Conservation (phyloP, 495 filamentous ascomycete genomes). For the Penicillium coprophilum region DNA sequence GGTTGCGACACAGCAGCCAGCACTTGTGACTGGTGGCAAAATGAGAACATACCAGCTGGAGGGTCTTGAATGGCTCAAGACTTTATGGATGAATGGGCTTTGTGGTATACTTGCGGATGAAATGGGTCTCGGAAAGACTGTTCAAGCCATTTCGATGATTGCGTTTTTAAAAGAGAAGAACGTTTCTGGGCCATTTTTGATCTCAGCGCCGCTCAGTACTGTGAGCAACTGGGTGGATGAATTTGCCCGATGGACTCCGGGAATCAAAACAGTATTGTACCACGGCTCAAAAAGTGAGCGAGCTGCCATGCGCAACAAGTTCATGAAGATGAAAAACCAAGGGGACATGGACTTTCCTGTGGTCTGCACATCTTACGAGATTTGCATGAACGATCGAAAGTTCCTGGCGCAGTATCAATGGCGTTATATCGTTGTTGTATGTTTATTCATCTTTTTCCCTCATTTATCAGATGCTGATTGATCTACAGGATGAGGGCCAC, state of each 20-base stretch:
- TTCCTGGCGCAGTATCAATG: conserved; percentile 78
- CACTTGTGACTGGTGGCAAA: conserved; percentile 77
- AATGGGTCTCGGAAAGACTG: conserved; percentile 95
- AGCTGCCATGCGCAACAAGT: conserved; percentile 62
- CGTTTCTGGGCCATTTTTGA: conserved; percentile 82
- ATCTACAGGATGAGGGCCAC: conserved; percentile 80
- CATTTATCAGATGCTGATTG: conserved; percentile 12
- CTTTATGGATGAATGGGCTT: conserved; percentile 86
- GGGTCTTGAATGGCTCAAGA: conserved; percentile 87
- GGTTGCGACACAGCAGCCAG: conserved; percentile 79
- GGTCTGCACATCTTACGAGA: conserved; percentile 91
- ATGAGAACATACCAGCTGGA: conserved; percentile 96
- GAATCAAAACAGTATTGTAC: conserved; percentile 83
- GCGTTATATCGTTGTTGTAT: conserved; percentile 94
- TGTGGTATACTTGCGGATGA: conserved; percentile 96
- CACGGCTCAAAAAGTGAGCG: conserved; percentile 79
- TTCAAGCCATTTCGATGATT: conserved; percentile 90
- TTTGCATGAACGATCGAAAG: conserved; percentile 86
- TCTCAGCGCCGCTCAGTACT: conserved; percentile 87
- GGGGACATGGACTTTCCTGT: conserved; percentile 75
- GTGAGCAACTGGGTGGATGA: conserved; percentile 97
- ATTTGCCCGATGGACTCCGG: conserved; percentile 84
- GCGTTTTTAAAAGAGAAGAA: conserved; percentile 86
- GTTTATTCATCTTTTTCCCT: conserved; percentile 25
- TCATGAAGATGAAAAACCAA: conserved; percentile 59